Evolutionary conservation across 805 yeast genomes (phyloP).

Genomic region (Schizosaccharomyces lindneri): DNA sequence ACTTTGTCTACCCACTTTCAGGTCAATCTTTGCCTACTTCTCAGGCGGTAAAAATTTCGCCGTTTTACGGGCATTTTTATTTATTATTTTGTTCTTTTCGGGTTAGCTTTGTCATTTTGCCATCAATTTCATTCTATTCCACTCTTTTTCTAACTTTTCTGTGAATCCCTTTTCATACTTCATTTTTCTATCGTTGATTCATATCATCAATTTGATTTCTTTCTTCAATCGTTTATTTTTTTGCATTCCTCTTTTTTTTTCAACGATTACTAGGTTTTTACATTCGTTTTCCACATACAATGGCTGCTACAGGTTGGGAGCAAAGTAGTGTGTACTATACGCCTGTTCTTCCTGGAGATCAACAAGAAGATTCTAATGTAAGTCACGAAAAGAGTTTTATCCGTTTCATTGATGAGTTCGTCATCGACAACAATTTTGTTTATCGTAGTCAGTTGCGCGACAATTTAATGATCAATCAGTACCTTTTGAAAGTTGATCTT

Average conservation of each 20-base stretch:
- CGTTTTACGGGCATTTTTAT: not conserved
- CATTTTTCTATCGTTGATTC: no score
- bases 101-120: not conserved
- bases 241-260: not conserved
- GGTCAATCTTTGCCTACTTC: no score
- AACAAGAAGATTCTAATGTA: constrained; percentile 23
- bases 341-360: constrained; percentile 67
- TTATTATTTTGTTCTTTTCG: not conserved
- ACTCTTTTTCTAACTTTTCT: not conserved
- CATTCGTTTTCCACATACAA: not conserved
- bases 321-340: constrained; percentile 17
- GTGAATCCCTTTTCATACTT: not conserved
- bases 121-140: not conserved
- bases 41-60: not conserved
- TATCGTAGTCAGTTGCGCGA: constrained; percentile 74
- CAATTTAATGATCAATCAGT: constrained; percentile 54
- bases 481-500: constrained; percentile 44
- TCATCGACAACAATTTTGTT: constrained; percentile 56
- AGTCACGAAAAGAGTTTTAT: constrained; percentile 26
- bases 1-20: no score
- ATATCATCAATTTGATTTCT: no score
- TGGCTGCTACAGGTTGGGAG: constrained; percentile 3
- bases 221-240: no score
- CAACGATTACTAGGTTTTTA: not conserved
- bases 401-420: constrained; percentile 60